Evolutionary conservation across 306 rosid genomes (phyloP), one percentile per base, ranked within the genome.

Genomic region (Inga oerstediana): DNA sequence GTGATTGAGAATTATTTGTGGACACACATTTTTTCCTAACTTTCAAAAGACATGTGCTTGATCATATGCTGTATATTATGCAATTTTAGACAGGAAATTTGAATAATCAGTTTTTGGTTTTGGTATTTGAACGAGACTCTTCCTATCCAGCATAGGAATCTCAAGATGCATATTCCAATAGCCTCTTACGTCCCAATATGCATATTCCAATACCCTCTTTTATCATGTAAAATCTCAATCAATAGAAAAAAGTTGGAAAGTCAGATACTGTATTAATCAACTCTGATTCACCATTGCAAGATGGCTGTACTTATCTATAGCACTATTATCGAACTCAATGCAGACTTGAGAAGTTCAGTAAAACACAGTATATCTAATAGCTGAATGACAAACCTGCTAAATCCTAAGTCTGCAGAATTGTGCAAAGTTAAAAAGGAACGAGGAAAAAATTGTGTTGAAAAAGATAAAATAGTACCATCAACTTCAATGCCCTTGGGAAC

Each of bases 401-500:
- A 22, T 69, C 74, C 37, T 78, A 67, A 39, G 32, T 20, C 30
- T 20, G 44, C 51, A 54, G 74, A 54, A 37, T 15, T 78, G 16
- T 37, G 65, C 44, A 80, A 58, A 74, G 51, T 41, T 44, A 19
- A 24, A 78, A 74, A 56, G 34, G 34, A 43, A 71, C 19, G n/a
- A 16, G 32, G 35, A 78, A 70, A 43, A 81, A 39, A 39, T 39
- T 43, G 45, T 10, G 56, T 46, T 72, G 72, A 80, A 27, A 77
- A 72, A 65, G 46, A 83, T 27, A 30, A 78, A 44, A 71, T 72
- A 46, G 81, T 88, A 95, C 99, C 99, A 77, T 96, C 99, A 41
- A 96, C 91, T 92, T 96, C 98, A 85, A 96, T 90, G 79, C 99
- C 99, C 90, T 92, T 94, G 2, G 99, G 98, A 86, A 96, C 98